Evolutionary conservation across 768 basidiomycete genomes (phyloP).

Genomic region (Trametes sanguinea): DNA sequence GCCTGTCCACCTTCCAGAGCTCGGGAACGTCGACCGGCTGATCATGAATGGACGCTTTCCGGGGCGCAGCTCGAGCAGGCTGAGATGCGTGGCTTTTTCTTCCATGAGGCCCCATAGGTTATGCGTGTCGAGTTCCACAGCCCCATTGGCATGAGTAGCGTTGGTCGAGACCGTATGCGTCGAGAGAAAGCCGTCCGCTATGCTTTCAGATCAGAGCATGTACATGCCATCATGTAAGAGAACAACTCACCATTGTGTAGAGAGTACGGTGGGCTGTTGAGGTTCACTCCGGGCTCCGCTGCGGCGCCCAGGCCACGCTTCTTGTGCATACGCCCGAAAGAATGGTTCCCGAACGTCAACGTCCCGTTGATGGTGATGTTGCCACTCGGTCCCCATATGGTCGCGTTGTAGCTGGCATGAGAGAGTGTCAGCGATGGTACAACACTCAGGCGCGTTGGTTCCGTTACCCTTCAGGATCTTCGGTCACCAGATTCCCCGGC

Average conservation of each 20-base stretch:
- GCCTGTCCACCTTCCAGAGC: constrained; percentile 68
- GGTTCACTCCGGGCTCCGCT: constrained; percentile 46
- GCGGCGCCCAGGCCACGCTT: constrained; percentile 56
- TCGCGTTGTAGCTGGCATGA: constrained; percentile 55
- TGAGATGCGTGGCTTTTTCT: constrained; percentile 63
- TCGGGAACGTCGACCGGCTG: constrained; percentile 68
- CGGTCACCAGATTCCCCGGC: constrained; percentile 52
- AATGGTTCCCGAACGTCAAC: constrained; percentile 47
- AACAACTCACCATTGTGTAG: constrained; percentile 64
- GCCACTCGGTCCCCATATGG: constrained; percentile 65
- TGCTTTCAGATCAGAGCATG: not conserved
- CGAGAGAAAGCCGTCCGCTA: constrained; percentile 54
- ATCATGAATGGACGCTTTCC: constrained; percentile 72
- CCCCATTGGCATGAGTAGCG: constrained; percentile 65
- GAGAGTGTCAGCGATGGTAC: not conserved
- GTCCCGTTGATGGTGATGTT: constrained; percentile 74
- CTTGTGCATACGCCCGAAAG: constrained; percentile 21
- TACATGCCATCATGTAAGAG: constrained; percentile 1
- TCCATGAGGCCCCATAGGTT: constrained; percentile 76
- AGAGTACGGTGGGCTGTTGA: constrained; percentile 64
- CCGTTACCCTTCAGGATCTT: constrained; percentile 71
- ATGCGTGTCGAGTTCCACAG: constrained; percentile 66
- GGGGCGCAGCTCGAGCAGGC: constrained; percentile 52
- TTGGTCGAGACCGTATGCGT: constrained; percentile 65
- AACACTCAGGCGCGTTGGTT: not conserved